Conservation (phyloP, 306 rosid species). For the Quercus suber region DNA sequence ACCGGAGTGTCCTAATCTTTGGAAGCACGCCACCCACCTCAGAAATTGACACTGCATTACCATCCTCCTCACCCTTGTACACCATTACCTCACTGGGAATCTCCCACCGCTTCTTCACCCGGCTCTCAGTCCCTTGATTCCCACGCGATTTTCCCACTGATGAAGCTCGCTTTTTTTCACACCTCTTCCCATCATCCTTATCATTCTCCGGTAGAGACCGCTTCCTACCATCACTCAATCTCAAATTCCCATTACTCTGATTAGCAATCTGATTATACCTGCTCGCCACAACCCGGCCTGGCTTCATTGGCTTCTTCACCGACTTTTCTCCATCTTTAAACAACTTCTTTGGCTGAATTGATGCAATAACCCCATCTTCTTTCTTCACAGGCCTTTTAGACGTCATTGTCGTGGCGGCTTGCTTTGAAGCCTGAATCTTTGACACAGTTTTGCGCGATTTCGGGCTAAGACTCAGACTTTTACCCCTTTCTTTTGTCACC, state of each 20-base stretch:
- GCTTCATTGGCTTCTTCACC: constrained; percentile 44
- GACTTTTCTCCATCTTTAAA: constrained; percentile 66
- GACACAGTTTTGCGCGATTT: constrained; percentile 41
- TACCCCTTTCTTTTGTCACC: constrained; percentile 44
- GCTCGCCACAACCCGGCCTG: constrained; percentile 81
- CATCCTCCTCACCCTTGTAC: constrained; percentile 25
- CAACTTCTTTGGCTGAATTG: constrained; percentile 71
- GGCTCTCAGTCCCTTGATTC: constrained; percentile 37
- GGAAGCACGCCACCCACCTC: constrained; percentile 45
- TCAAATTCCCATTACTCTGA: constrained; percentile 21
- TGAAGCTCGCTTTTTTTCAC: constrained; percentile 48
- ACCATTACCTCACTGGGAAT: constrained; percentile 41
- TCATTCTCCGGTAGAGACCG: constrained; percentile 67
- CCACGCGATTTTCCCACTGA: constrained; percentile 31
- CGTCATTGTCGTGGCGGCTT: constrained; percentile 44
- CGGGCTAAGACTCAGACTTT: constrained; percentile 49
- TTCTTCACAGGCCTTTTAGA: constrained; percentile 49
- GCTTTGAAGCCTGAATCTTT: constrained; percentile 37
- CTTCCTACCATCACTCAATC: constrained; percentile 50
- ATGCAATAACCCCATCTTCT: constrained; percentile 38
- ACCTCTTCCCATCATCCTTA: constrained; percentile 38
- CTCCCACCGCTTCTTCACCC: constrained; percentile 67
- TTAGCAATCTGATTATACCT: constrained; percentile 48
- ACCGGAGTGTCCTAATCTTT: constrained; percentile 48
- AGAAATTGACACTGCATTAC: constrained; percentile 2